These are phyloP conservation scores for Septoria linicola DNA, from an alignment of 2,329 filamentous ascomycete genomes.

Conservation along the genomic window DNA sequence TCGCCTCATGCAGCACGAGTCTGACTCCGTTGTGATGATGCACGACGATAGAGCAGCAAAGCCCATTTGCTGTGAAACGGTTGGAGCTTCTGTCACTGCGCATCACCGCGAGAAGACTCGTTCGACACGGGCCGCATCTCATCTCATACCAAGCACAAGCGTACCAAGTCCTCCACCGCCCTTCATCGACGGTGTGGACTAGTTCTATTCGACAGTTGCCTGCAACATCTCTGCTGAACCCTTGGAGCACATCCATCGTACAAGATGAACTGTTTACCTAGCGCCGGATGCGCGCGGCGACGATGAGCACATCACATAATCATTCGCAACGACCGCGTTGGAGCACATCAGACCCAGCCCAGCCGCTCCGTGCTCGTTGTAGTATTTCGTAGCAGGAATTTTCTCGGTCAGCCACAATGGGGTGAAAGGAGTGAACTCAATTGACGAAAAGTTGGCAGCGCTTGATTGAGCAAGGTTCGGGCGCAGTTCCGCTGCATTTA, in stretches of 20 bases:
- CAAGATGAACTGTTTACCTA: slow-evolving; percentile 10
- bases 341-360: neutral
- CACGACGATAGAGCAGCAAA: no score
- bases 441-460: slow-evolving; percentile 5
- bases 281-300: slow-evolving; percentile 16
- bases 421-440: neutral
- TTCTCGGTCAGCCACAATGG: no score
- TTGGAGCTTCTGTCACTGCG: neutral
- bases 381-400: no score
- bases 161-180: slow-evolving; percentile 12
- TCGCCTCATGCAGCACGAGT: no score
- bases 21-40: no score
- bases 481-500: neutral
- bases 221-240: slow-evolving; percentile 4
- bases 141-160: slow-evolving; percentile 16
- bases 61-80: no score
- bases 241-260: neutral
- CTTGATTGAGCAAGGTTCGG: slow-evolving; percentile 1
- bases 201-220: slow-evolving; percentile 2
- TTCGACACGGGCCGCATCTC: slow-evolving; percentile 9
- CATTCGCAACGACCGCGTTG: neutral
- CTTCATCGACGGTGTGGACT: slow-evolving; percentile 7
- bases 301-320: no score
- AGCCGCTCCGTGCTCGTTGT: no score
- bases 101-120: neutral